Evolutionary conservation across 2,329 filamentous ascomycete genomes (phyloP).

Genomic region (Aureobasidium lini): DNA sequence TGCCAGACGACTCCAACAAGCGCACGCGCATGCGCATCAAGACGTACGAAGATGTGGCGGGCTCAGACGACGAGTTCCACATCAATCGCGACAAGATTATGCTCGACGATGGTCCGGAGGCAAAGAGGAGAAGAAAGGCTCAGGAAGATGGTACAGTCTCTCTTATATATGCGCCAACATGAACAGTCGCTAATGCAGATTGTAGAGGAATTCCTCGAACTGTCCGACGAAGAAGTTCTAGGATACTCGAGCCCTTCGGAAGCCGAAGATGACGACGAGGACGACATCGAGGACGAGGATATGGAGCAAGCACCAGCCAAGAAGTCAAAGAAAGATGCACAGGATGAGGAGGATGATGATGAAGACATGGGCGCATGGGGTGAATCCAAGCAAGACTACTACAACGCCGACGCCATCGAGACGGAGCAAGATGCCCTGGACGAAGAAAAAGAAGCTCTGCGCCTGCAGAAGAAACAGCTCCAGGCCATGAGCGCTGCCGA

Average conservation of each 20-base stretch:
- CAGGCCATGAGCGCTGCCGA: constrained; percentile 84
- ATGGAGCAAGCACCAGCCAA: constrained; percentile 24
- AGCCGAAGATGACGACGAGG: constrained; percentile 44
- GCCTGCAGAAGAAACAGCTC: constrained; percentile 84
- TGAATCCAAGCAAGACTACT: constrained; percentile 80
- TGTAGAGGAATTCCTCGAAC: constrained; percentile 49
- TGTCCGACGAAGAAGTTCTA: constrained; percentile 57
- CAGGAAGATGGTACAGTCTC: constrained; percentile 40
- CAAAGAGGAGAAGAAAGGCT: constrained; percentile 66
- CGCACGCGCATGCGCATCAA: constrained; percentile 47
- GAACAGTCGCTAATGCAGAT: constrained; percentile 18
- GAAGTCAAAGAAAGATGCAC: constrained; percentile 19
- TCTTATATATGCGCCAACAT: neutral
- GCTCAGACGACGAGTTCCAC: constrained; percentile 92
- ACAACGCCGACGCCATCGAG: constrained; percentile 73
- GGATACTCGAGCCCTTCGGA: constrained; percentile 38
- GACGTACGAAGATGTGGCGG: constrained; percentile 76
- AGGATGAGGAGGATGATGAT: constrained; percentile 45
- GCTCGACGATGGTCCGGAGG: constrained; percentile 70
- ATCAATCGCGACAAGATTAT: constrained; percentile 78
- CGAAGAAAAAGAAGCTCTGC: constrained; percentile 83
- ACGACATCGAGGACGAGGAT: constrained; percentile 42
- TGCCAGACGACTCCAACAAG: constrained; percentile 23
- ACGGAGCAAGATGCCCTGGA: constrained; percentile 71
- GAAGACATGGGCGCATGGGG: constrained; percentile 72